Conservation (phyloP, 345 rosid genomes). For the Eucalyptus tenuipes region DNA sequence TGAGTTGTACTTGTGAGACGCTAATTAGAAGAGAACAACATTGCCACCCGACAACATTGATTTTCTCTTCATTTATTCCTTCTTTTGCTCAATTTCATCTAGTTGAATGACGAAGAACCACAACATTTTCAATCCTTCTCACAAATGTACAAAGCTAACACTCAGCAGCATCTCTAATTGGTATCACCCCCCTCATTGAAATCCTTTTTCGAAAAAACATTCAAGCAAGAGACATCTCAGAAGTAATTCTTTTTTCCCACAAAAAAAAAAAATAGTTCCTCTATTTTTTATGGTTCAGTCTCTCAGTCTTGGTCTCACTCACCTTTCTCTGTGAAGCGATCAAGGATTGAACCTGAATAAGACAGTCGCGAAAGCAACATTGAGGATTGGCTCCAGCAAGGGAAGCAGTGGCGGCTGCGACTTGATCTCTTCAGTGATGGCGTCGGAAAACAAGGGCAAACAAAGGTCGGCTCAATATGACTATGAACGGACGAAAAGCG, state of each 20-base stretch:
- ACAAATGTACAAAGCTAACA: no score
- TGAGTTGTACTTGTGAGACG: background rate
- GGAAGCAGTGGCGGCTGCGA: background rate
- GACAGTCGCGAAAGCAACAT: background rate
- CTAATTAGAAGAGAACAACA: background rate
- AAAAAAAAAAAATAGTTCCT: background rate
- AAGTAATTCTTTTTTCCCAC: background rate
- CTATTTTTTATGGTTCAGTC: background rate
- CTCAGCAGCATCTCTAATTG: background rate
- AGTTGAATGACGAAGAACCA: background rate
- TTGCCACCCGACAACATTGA: background rate
- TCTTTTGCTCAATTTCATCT: background rate
- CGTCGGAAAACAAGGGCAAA: background rate
- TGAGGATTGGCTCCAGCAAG: background rate
- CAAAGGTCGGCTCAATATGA: background rate
- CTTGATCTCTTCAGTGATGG: background rate
- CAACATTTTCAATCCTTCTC: background rate
- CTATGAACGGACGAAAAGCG: background rate
- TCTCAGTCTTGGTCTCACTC: background rate
- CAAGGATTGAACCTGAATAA: background rate
- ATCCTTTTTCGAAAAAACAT: background rate
- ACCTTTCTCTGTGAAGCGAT: background rate
- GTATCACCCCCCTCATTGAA: background rate
- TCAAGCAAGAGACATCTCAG: background rate
- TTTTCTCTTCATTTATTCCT: background rate